Evolutionary conservation across 352 stramenopile genomes (phyloP), one percentile per base, ranked within the genome.

Genomic region (Phytophthora cactorum): DNA sequence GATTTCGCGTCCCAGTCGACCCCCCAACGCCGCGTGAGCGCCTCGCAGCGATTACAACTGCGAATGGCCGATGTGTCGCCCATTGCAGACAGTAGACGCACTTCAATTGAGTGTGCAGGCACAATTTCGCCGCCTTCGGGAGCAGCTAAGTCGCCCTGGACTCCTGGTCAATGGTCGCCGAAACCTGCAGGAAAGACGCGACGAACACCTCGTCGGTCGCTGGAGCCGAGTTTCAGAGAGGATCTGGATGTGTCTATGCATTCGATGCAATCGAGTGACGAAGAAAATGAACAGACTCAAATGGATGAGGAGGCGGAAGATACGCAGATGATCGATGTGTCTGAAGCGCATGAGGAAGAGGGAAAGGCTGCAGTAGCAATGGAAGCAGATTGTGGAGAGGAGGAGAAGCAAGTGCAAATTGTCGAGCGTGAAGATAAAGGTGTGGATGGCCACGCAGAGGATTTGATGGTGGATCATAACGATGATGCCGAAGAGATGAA

Each of bases 241-340:
- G 55, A 88, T 55, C 66, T 92, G 31, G 77, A 92, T 55, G 77
- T 81, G 5, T 91, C 84, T 2, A 92, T 91, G 82, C 82, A 89
- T 28, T 89, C 78, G n/a, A 81, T 91, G 73, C 73, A 89, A 45
- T 51, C 90, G n/a, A 85, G 80, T 34, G 82, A 83, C 39, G 75
- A 87, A 27, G 57, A 51, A 12, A 65, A 55, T 17, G 68, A 83
- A 28, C 14, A 41, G 38, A 54, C 50, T n/a, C 32, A 10, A 3
- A 41, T 50, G 52, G 59, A 78, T 1, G 73, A 80, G 11, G 69
- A 76, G 11, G 44, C 52, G 9, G 68, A 79, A 64, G 61, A 70
- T 70, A 75, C 61, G 28, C 66, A 75, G n/a, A 72, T 75, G 61
- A 49, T 70, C n/a, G 50, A 75, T 51, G 39, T 66, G 31, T 62